Evolutionary conservation across 225 moss, liverwort and hornwort genomes (phyloP), one percentile per base, ranked within the genome.

Genomic region (Takakia lepidozioides): DNA sequence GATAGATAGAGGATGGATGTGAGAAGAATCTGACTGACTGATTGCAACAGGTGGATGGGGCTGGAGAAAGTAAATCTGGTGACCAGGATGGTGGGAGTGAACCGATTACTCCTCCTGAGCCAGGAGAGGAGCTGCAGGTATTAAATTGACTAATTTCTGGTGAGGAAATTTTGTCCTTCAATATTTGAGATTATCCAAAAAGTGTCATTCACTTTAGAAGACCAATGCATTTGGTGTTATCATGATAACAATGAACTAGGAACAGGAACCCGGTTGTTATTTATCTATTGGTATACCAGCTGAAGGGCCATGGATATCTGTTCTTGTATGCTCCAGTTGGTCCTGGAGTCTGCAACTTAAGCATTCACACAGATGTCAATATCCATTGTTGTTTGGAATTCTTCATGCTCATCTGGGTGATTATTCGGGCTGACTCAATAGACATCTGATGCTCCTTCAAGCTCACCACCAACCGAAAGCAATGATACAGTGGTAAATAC

Each of bases 401-500:
- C 40, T 41, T 41, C 18, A 41, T 9, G 20, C n/a, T 41, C n/a
- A n/a, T n/a, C n/a, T n/a, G n/a, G n/a, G n/a, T n/a, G n/a, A n/a
- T 41, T 10, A 16, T 41, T 16, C 40, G 17, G 40, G 18, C 20
- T 20, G 20, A 40, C 15, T 15, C 20, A 16, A 16, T 20, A 16
- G n/a, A n/a, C n/a, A n/a, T n/a, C n/a, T 41, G 3, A 17, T 41
- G n/a, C n/a, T 16, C 20, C 40, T 16, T 41, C 20, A 41, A 16
- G 20, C 10, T 1, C 3, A 41, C 14, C 40, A 41, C 20, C 20
- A 41, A 41, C 39, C 42, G 19, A 57, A 54, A 64, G 68, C 43
- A 61, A 54, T n/a, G 68, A 77, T 40, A 72, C 72, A 58, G 68
- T 71, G 65, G 72, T 77, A 58, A 50, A 68, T 61, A 28, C 29